phyloP scores from a whole-genome alignment of 306 rosid species.

The Vicia faba region DNA sequence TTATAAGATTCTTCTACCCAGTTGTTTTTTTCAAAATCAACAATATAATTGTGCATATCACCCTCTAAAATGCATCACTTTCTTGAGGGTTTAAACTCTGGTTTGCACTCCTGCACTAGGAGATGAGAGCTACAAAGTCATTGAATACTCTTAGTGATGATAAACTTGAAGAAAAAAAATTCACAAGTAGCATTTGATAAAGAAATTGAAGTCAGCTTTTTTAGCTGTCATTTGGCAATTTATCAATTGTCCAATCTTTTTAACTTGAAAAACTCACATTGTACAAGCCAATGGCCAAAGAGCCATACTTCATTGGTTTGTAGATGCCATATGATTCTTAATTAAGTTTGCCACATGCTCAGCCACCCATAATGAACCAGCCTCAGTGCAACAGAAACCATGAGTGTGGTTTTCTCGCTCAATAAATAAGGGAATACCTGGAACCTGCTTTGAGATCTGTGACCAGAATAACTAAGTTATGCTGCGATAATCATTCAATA shows the following conservation, averaged over 20 bases:
- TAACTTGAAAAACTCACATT: conserved; percentile 27
- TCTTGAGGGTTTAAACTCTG: neutral
- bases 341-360: conserved; percentile 69
- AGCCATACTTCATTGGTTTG: conserved; percentile 41
- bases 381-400: conserved; percentile 76
- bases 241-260: conserved; percentile 17
- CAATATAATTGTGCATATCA: neutral
- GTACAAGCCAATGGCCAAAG: conserved; percentile 34
- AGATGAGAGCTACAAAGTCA: conserved; percentile 4
- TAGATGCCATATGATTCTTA: conserved; percentile 46
- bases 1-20: neutral
- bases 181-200: conserved; percentile 12
- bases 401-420: conserved; percentile 80
- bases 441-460: conserved; percentile 78
- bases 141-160: conserved; percentile 10
- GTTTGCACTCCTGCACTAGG: neutral
- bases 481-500: conserved; percentile 26
- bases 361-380: conserved; percentile 86
- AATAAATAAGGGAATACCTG: conserved; percentile 52
- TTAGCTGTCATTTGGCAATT: conserved; percentile 4
- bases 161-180: conserved; percentile 11
- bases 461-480: conserved; percentile 34
- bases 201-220: neutral
- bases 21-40: neutral
- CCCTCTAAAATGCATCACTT: neutral